Conservation (phyloP, 1,284 basidiomycete species). For the Ustilago tritici region DNA sequence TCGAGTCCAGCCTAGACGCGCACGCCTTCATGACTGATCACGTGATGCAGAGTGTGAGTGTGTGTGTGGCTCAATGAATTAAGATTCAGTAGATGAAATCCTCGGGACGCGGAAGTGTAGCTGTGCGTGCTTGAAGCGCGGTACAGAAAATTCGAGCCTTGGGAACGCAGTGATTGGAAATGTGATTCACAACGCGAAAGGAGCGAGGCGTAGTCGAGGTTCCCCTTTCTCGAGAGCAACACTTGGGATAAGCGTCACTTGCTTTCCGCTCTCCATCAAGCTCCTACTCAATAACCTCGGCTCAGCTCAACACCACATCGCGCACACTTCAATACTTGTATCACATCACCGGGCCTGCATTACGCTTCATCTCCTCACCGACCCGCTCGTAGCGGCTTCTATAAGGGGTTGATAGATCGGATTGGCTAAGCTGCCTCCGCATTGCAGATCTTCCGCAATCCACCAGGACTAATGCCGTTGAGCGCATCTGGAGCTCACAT, state of each 20-base stretch:
- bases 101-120: conserved; percentile 9
- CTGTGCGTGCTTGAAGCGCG: not conserved
- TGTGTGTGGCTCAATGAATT: too few species aligned
- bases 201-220: not conserved
- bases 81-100: too few species aligned
- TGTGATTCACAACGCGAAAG: not conserved
- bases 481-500: not conserved
- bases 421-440: not conserved
- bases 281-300: not conserved
- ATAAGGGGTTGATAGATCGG: not conserved
- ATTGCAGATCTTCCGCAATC: not conserved
- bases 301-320: not conserved
- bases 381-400: not conserved
- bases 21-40: too few species aligned
- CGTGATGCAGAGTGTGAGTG: too few species aligned
- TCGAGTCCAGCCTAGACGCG: too few species aligned
- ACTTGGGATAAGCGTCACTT: not conserved
- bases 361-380: not conserved
- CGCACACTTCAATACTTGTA: too few species aligned
- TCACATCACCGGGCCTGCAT: not conserved
- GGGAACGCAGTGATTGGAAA: conserved; percentile 6
- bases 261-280: not conserved
- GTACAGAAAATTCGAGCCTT: not conserved
- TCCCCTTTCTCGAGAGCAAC: conserved; percentile 7
- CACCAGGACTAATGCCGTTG: not conserved